Percentiles rank a stretch among this genome's conserved stretches.
These are phyloP conservation scores for Blastocystis sp. DNA, from an alignment of 352 stramenopile species.

Conservation along the genomic window DNA sequence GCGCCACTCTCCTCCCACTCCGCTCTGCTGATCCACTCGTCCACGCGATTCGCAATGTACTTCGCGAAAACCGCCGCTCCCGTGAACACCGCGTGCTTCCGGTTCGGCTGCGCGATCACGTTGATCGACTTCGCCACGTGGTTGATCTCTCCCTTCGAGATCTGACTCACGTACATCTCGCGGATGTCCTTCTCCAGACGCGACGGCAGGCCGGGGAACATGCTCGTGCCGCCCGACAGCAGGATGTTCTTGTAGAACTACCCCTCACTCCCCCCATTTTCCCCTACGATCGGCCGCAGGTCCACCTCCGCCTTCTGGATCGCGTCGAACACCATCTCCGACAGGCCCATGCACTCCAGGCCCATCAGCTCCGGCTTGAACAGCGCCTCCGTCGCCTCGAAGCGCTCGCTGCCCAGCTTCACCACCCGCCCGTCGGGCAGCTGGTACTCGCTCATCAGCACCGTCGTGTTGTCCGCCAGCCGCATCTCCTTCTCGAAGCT, in stretches of 20 bases:
- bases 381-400: conserved; percentile 73
- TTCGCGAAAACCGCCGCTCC: conserved; percentile 87
- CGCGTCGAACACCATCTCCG: conserved; percentile 94
- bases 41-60: conserved; percentile 86
- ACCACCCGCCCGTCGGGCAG: conserved; percentile 94
- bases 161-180: conserved; percentile 79
- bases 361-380: conserved; percentile 94
- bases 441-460: conserved; percentile 70
- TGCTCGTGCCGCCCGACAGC: conserved; percentile 85
- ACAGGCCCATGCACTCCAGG: conserved; percentile 88
- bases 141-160: conserved; percentile 77
- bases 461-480: conserved; percentile 74
- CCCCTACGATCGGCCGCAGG: conserved; percentile 31
- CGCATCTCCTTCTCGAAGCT: conserved; percentile 82
- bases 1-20: conserved; percentile 89
- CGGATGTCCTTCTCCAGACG: conserved; percentile 87
- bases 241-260: conserved; percentile 96
- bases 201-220: conserved; percentile 89
- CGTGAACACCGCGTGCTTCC: conserved; percentile 91
- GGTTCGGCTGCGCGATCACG: conserved; percentile 86
- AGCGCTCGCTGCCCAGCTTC: conserved; percentile 74
- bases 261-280: conserved; percentile 83
- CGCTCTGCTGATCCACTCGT: conserved; percentile 88
- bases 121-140: conserved; percentile 59
- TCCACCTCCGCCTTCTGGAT: conserved; percentile 89